Evolutionary conservation across 2,329 filamentous ascomycete species (phyloP), one percentile per base, ranked within the genome.

Genomic region (Cercospora sp.): DNA sequence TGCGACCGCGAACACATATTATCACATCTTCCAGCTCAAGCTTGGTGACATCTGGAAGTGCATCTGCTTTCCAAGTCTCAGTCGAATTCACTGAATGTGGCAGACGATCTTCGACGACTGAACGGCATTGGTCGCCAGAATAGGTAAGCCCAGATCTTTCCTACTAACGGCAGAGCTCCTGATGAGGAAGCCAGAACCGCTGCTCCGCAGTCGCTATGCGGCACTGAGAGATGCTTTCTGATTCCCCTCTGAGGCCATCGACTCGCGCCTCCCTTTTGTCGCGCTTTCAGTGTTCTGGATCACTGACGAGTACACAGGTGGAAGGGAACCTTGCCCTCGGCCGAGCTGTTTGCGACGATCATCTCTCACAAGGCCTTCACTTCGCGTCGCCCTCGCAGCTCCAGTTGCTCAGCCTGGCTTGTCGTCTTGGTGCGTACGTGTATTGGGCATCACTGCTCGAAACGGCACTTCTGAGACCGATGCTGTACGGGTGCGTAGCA

Each of bases 201-300:
- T 65, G 63, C 53, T 64, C 63, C 55, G 59, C 33, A 63, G 61
- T 63, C 61, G 61, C 30, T 30, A 6, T 57, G 58, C 62, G 62
- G 51, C 63, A 48, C 55, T 60, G 63, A 65, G 53, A 58, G 53
- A 58, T 33, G 23, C 51, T 60, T 64, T 59, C 51, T 64, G 51
- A 64, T 57, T 64, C 62, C 63, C 36, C 62, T 64, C 48, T 58
- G 62, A 64, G 48, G 48, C 48, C 20, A 13, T 16, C 12, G 18
- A 13, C 4, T 53, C 20, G 23, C 48, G 48, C 20, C 12, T 28
- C 5, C 18, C 20, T 7, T 53, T 26, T 53, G 20, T 12, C 16
- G 36, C 18, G 36, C 58, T 20, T 23, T 20, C 16, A n/a, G 31
- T 42, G 58, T 60, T 53, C 20, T 23, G 48, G 20, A 53, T 16